These are phyloP conservation scores for Auriscalpium vulgare DNA, from an alignment of 768 basidiomycete genomes.

Conservation along the genomic window DNA sequence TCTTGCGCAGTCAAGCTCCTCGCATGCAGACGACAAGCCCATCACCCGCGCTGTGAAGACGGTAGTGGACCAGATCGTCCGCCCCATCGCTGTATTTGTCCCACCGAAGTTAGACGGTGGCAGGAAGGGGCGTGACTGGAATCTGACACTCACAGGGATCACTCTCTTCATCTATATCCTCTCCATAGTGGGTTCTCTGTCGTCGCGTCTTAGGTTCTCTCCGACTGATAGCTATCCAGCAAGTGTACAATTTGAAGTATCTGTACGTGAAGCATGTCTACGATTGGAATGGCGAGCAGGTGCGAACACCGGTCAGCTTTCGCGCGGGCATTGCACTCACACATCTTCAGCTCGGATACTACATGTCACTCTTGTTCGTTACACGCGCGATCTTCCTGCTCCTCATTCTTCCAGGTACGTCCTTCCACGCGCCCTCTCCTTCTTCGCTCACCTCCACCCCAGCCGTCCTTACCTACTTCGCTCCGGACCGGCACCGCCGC, in stretches of 20 bases:
- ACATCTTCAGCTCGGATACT: slow-evolving; percentile 11
- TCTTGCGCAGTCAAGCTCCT: background rate
- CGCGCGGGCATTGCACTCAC: background rate
- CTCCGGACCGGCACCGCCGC: background rate
- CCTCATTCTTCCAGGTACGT: slow-evolving; percentile 12
- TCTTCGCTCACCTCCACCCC: background rate
- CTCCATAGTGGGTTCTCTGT: slow-evolving; percentile 7
- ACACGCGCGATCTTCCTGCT: slow-evolving; percentile 14
- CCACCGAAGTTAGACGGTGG: slow-evolving; percentile 9
- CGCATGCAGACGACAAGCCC: background rate
- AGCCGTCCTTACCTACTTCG: slow-evolving; percentile 15
- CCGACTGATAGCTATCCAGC: slow-evolving; percentile 4
- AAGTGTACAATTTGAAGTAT: slow-evolving; percentile 17
- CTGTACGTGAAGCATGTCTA: slow-evolving; percentile 16
- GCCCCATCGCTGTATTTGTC: slow-evolving; percentile 11
- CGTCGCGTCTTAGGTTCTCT: background rate
- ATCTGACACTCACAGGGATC: slow-evolving; percentile 12
- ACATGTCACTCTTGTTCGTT: slow-evolving; percentile 15
- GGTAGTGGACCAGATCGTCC: slow-evolving; percentile 7
- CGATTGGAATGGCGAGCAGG: slow-evolving; percentile 15
- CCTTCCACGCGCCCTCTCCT: background rate
- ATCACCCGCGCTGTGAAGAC: background rate
- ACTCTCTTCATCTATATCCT: slow-evolving; percentile 13
- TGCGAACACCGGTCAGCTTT: background rate
- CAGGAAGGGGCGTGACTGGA: slow-evolving; percentile 13